Percentiles rank a stretch among this genome's conserved stretches.
These are phyloP conservation scores for Diplodia seriata DNA, from an alignment of 2,329 filamentous ascomycete genomes.

Conservation along the genomic window DNA sequence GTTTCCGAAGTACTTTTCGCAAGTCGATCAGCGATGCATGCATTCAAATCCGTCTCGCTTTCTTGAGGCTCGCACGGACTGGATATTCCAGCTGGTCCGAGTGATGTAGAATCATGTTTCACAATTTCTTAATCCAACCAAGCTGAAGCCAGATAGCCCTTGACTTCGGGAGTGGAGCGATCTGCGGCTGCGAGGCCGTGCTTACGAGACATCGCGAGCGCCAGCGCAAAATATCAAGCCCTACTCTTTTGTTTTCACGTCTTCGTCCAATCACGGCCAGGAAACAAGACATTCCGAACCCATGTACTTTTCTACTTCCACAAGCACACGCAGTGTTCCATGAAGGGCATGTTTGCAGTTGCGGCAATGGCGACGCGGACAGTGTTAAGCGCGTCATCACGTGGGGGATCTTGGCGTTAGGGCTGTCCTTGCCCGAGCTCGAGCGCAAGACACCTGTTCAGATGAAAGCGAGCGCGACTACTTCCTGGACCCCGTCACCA, in stretches of 20 bases:
- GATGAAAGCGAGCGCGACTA: slow-evolving; percentile 21
- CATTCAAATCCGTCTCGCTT: background rate
- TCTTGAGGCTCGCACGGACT: background rate
- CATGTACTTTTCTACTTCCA: background rate
- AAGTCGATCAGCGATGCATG: background rate
- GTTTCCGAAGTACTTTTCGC: background rate
- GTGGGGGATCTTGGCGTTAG: slow-evolving; percentile 21
- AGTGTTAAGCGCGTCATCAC: slow-evolving; percentile 21
- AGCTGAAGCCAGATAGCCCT: background rate
- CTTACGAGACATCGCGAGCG: slow-evolving; percentile 7
- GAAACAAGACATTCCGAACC: background rate
- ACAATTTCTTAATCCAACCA: background rate
- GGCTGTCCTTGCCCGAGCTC: slow-evolving; percentile 20
- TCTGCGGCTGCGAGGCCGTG: slow-evolving; percentile 7
- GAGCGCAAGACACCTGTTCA: slow-evolving; percentile 33
- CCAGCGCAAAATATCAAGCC: background rate
- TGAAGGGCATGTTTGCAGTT: background rate
- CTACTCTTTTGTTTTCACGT: background rate
- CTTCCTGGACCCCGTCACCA: slow-evolving; percentile 15
- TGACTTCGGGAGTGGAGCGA: slow-evolving; percentile 3
- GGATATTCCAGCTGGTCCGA: background rate
- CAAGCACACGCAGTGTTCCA: background rate
- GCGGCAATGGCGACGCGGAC: background rate
- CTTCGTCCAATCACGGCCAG: background rate
- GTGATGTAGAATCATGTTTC: background rate